Evolutionary conservation across 805 yeast genomes (phyloP).

Genomic region (Sporopachydermia quercuum): DNA sequence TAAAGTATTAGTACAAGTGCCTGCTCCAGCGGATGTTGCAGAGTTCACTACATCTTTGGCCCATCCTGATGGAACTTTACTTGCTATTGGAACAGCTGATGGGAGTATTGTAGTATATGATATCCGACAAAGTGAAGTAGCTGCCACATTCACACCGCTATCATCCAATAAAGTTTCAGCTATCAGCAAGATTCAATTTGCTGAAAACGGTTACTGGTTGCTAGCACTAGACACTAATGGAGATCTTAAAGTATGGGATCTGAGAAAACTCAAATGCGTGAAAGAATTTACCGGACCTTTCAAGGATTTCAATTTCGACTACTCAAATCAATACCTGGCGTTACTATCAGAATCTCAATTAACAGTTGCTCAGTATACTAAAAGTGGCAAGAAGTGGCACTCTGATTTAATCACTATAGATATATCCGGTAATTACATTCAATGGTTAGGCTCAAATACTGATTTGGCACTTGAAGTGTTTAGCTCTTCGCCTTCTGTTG

Average conservation of each 20-base stretch:
- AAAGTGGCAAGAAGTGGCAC: conserved; percentile 26
- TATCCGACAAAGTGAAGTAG: conserved; percentile 23
- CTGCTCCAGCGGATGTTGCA: conserved; percentile 2
- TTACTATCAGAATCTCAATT: conserved; percentile 11
- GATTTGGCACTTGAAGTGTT: too few relatives aligned
- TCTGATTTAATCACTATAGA: conserved; percentile 4
- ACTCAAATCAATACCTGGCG: conserved; percentile 16
- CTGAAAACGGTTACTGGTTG: conserved; percentile 53
- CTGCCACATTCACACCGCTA: conserved; percentile 18
- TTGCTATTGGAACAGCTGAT: conserved; percentile 24
- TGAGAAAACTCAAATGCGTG: conserved; percentile 23
- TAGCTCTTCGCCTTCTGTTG: too few relatives aligned
- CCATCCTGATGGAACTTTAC: conserved; percentile 35
- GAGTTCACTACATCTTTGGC: conserved; percentile 12
- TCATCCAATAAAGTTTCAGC: conserved; percentile 8
- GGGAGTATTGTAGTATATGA: conserved; percentile 25
- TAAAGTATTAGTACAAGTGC: conserved; percentile 6
- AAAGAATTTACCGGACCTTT: conserved; percentile 6
- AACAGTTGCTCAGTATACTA: conserved; percentile 22
- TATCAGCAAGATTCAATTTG: conserved; percentile 30
- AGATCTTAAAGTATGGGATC: conserved; percentile 30
- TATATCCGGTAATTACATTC: too few relatives aligned
- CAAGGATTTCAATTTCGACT: conserved; percentile 11
- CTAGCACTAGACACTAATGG: conserved; percentile 19
- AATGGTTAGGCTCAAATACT: too few relatives aligned